phyloP scores from a whole-genome alignment of 345 rosid genomes.

The Arabidopsis thaliana region TAIR10.1 NC_003074.8:19918501-19919000 shows the following conservation, averaged over 20 bases:
- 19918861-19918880: slow-evolving; percentile 94
- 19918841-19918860: slow-evolving; percentile 95
- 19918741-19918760: neutral
- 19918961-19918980: neutral
- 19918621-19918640: slow-evolving; percentile 96
- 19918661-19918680: slow-evolving; percentile 61
- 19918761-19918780: neutral
- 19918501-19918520: slow-evolving; percentile 69
- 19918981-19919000: slow-evolving; percentile 24
- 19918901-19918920: slow-evolving; percentile 97
- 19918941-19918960: slow-evolving; percentile 28
- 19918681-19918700: neutral
- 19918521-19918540: slow-evolving; percentile 82
- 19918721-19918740: neutral
- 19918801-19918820: slow-evolving; percentile 15
- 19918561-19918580: slow-evolving; percentile 97
- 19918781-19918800: neutral
- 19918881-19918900: slow-evolving; percentile 80
- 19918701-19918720: neutral
- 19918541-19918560: slow-evolving; percentile 81
- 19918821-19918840: neutral
- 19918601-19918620: slow-evolving; percentile 91
- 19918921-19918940: slow-evolving; percentile 97
- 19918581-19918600: slow-evolving; percentile 95
- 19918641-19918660: slow-evolving; percentile 94